Percentiles rank a stretch among this genome's conserved stretches.
Conservation (phyloP, 805 yeast species). For the Lipomyces spencermartinsiae region DNA sequence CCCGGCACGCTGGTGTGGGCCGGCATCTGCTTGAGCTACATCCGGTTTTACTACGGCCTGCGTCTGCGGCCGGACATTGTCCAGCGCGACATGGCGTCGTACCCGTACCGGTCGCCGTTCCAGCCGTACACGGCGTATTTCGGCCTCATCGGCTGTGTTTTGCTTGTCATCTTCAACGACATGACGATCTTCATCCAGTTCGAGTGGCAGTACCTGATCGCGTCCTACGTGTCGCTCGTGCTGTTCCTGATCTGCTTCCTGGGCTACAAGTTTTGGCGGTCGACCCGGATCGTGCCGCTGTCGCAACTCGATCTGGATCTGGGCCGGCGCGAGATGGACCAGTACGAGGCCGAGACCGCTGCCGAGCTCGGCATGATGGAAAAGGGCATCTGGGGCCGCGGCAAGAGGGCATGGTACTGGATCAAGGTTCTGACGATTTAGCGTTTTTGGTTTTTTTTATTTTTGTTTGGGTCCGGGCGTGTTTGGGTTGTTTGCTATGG, state of each 20-base stretch:
- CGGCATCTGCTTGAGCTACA: conserved; percentile 69
- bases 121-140: conserved; percentile 73
- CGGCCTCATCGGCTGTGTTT: conserved; percentile 61
- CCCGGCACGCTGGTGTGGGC: conserved; percentile 82
- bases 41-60: conserved; percentile 69
- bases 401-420: conserved; percentile 22
- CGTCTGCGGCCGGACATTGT: conserved; percentile 67
- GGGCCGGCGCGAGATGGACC: conserved; percentile 83
- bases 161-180: conserved; percentile 64
- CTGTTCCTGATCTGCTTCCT: conserved; percentile 58
- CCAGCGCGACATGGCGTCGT: conserved; percentile 64
- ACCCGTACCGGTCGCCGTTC: conserved; percentile 71
- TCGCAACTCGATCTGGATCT: conserved; percentile 82
- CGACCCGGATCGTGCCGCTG: conserved; percentile 69
- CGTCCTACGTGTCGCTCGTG: conserved; percentile 68
- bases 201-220: conserved; percentile 68
- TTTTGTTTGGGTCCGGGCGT: not conserved
- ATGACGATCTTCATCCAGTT: conserved; percentile 63
- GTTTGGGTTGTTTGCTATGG: not conserved
- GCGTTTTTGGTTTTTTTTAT: not conserved
- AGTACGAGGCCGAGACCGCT: conserved; percentile 45
- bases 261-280: conserved; percentile 63
- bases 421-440: conserved; percentile 21
- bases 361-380: conserved; percentile 31
- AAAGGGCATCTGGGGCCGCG: conserved; percentile 24